Conservation (phyloP, 192 early-diverging fungal genomes). For the Pilobolus umbonatus region DNA sequence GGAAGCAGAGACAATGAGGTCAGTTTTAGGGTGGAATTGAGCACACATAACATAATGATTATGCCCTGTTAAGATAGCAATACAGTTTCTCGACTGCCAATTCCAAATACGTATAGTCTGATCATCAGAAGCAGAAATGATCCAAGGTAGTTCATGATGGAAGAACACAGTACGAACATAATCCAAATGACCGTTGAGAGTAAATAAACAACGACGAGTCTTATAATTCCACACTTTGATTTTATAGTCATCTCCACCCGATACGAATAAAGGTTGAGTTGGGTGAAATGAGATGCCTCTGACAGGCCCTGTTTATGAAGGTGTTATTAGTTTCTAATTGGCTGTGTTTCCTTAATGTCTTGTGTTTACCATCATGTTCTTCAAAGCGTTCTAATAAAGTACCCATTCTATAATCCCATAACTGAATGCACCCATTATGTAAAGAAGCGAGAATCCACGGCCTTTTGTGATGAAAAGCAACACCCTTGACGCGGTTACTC, state of each 20-base stretch:
- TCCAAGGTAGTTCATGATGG: slow-evolving; percentile 98
- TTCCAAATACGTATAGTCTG: slow-evolving; percentile 99
- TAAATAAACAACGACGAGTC: slow-evolving; percentile 91
- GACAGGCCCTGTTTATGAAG: slow-evolving; percentile 78
- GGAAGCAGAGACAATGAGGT: slow-evolving; percentile 92
- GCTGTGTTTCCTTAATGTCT: neutral
- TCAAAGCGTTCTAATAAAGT: slow-evolving; percentile 97
- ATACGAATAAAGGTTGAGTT: slow-evolving; percentile 94
- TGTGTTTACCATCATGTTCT: slow-evolving; percentile 89
- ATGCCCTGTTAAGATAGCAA: slow-evolving; percentile 96
- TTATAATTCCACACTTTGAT: slow-evolving; percentile 99
- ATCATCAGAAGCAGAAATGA: slow-evolving; percentile 94
- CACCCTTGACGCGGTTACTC: slow-evolving; percentile 95
- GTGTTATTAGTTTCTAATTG: neutral
- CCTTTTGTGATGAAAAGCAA: slow-evolving; percentile 95
- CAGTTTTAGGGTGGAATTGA: slow-evolving; percentile 97
- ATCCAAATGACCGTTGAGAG: slow-evolving; percentile 96
- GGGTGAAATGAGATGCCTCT: slow-evolving; percentile 95
- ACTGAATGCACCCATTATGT: slow-evolving; percentile 96
- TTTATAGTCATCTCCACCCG: slow-evolving; percentile 99
- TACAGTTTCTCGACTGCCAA: slow-evolving; percentile 98
- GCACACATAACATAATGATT: slow-evolving; percentile 99
- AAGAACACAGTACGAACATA: slow-evolving; percentile 97
- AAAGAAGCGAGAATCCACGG: slow-evolving; percentile 97
- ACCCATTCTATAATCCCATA: slow-evolving; percentile 99